Evolutionary conservation across 352 stramenopile species (phyloP).

Genomic region (Halophytophthora polymorphica): DNA sequence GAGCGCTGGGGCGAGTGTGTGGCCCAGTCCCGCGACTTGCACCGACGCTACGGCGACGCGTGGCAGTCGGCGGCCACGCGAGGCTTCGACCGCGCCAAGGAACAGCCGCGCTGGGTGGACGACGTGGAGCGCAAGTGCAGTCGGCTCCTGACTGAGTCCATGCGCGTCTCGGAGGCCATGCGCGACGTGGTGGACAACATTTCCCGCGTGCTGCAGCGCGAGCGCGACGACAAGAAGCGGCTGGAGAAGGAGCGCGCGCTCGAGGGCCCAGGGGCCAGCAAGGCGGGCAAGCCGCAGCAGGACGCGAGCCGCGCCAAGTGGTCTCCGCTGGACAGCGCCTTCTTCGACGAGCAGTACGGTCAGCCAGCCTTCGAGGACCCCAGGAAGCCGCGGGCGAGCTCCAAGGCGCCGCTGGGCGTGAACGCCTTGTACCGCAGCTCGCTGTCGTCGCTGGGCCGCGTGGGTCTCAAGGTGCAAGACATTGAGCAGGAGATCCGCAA

Average conservation of each 20-base stretch:
- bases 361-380: constrained; percentile 31
- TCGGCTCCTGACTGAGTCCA: constrained; percentile 45
- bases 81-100: constrained; percentile 22
- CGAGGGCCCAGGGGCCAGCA: constrained; percentile 9
- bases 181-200: constrained; percentile 51
- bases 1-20: constrained; percentile 56
- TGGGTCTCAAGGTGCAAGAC: constrained; percentile 63
- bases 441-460: constrained; percentile 49
- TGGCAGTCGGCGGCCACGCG: constrained; percentile 17
- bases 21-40: constrained; percentile 50
- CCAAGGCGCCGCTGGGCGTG: constrained; percentile 14
- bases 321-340: constrained; percentile 9
- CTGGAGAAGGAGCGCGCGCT: constrained; percentile 29
- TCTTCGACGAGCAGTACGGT: constrained; percentile 13
- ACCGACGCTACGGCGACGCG: constrained; percentile 44
- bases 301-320: constrained; percentile 20
- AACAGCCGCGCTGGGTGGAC: constrained; percentile 47
- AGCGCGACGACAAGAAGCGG: constrained; percentile 36
- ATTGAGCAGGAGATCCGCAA: constrained; percentile 64
- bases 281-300: constrained; percentile 19
- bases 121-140: constrained; percentile 57
- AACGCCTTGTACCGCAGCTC: constrained; percentile 45
- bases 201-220: constrained; percentile 34
- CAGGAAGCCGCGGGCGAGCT: constrained; percentile 24
- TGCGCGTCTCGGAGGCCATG: constrained; percentile 57